Conservation (phyloP, 352 stramenopile species). For the Achlya hypogyna region DNA sequence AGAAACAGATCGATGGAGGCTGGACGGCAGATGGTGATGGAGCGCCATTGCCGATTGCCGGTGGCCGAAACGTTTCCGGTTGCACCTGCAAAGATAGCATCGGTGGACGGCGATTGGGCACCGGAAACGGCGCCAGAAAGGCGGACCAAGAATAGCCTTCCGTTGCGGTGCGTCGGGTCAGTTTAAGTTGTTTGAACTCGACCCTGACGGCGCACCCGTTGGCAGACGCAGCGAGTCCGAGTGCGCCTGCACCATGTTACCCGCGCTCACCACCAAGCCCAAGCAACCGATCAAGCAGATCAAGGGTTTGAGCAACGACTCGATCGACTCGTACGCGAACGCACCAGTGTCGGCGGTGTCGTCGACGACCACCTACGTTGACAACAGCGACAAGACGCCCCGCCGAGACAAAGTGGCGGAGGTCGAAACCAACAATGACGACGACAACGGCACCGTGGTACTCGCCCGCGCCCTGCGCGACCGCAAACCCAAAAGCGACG, state of each 20-base stretch:
- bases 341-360: constrained; percentile 29
- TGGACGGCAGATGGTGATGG: no score
- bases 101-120: no score
- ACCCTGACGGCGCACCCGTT: no score
- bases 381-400: constrained; percentile 23
- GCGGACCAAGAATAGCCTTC: no score
- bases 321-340: constrained; percentile 78
- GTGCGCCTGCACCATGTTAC: constrained; percentile 37
- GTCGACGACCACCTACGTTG: constrained; percentile 33
- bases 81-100: no score
- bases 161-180: no score
- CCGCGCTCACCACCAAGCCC: constrained; percentile 69
- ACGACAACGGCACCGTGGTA: constrained; percentile 17
- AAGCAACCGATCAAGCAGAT: constrained; percentile 78
- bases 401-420: constrained; percentile 17
- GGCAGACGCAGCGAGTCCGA: no score
- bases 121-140: no score
- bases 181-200: no score
- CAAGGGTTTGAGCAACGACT: constrained; percentile 73
- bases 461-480: constrained; percentile 59
- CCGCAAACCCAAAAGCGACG: constrained; percentile 62
- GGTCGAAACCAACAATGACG: constrained; percentile 23
- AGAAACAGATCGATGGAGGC: no score
- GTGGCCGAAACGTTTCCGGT: no score
- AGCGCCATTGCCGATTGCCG: no score